Conservation (phyloP, 75 land plant species). For the Pseudotsuga menziesii region DNA sequence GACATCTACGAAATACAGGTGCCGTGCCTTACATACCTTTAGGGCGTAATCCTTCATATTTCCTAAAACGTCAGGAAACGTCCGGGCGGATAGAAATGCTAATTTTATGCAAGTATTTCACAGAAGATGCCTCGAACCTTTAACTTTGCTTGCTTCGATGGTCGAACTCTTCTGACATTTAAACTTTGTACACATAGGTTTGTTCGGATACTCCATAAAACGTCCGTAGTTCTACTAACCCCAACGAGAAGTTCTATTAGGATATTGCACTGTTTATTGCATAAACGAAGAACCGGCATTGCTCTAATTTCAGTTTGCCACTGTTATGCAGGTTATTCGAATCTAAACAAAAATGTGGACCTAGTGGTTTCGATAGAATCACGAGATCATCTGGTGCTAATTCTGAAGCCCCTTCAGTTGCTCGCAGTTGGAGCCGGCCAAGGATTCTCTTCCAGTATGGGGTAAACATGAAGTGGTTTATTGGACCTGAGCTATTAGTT, state of each 20-base stretch:
- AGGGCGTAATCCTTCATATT: background rate
- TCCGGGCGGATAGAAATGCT: background rate
- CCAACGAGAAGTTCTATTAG: background rate
- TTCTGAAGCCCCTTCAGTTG: background rate
- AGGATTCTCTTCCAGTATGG: too few species aligned
- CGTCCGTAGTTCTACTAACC: background rate
- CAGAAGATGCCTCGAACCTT: background rate
- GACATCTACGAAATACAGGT: background rate
- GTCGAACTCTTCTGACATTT: background rate
- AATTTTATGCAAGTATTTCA: background rate
- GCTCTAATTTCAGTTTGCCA: too few species aligned
- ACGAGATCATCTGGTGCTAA: too few species aligned
- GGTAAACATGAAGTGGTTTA: background rate
- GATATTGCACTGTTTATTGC: background rate
- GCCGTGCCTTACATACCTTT: background rate
- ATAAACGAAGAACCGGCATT: background rate
- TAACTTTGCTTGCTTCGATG: background rate
- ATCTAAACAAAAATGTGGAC: too few species aligned
- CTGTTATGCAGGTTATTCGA: too few species aligned
- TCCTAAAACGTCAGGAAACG: background rate
- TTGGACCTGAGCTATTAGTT: background rate
- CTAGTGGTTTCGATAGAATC: too few species aligned
- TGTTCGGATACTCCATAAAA: too few species aligned
- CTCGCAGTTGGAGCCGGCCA: background rate
- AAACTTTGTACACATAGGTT: background rate